Percentiles rank a stretch among this genome's conserved stretches.
phyloP scores from a whole-genome alignment of 192 early-diverging fungal genomes.

The Gigaspora rosea region DNA sequence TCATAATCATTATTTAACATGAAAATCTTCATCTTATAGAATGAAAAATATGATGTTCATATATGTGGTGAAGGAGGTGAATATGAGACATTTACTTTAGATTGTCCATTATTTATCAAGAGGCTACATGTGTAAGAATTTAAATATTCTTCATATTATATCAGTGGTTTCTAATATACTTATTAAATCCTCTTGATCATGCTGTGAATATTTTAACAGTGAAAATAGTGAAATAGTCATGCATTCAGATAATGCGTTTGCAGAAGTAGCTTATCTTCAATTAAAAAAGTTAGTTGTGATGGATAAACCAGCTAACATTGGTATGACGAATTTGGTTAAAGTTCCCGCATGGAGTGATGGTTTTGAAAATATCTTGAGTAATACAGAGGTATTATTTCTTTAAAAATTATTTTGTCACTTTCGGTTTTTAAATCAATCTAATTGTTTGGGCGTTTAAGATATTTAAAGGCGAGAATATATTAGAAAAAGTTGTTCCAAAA shows the following conservation, averaged over 20 bases:
- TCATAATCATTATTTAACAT: not conserved
- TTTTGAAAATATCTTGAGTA: not conserved
- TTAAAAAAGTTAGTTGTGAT: constrained; percentile 70
- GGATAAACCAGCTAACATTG: constrained; percentile 51
- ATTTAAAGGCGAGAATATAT: too few relatives aligned
- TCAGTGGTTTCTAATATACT: not conserved
- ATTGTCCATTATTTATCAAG: constrained; percentile 88
- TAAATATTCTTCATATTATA: not conserved
- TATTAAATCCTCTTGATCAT: not conserved
- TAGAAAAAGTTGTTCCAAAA: too few relatives aligned
- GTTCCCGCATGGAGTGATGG: constrained; percentile 18
- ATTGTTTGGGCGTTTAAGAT: not conserved
- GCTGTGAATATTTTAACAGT: constrained; percentile 40
- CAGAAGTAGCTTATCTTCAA: constrained; percentile 79
- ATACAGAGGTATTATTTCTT: not conserved
- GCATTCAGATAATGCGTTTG: constrained; percentile 82
- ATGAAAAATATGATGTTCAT: constrained; percentile 79
- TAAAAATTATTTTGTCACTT: not conserved
- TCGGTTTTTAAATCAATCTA: not conserved
- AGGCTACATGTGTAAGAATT: constrained; percentile 75
- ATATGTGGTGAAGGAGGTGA: constrained; percentile 98
- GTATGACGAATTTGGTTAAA: not conserved
- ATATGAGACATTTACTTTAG: constrained; percentile 91
- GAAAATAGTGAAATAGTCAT: constrained; percentile 71
- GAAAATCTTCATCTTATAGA: constrained; percentile 28